phyloP scores from a whole-genome alignment of 805 yeast species.

The Metschnikowia kofuensis region DNA sequence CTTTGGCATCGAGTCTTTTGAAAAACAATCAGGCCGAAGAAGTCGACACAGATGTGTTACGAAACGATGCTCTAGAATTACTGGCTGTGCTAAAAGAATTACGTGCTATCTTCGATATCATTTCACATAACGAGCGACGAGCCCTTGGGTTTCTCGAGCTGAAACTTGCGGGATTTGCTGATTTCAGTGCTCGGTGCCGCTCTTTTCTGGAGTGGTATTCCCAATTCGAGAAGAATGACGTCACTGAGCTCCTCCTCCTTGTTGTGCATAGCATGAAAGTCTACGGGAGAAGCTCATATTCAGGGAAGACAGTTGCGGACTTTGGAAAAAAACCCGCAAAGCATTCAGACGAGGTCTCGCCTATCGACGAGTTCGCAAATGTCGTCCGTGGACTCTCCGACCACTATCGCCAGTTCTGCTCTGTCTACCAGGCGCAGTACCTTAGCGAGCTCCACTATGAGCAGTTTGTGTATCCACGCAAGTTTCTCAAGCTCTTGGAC shows the following conservation, averaged over 20 bases:
- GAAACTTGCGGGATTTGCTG: slow-evolving; percentile 16
- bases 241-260: slow-evolving; percentile 22
- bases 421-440: slow-evolving; percentile 34
- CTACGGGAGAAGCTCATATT: not conserved
- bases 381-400: slow-evolving; percentile 28
- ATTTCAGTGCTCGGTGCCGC: slow-evolving; percentile 14
- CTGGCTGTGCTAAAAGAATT: slow-evolving; percentile 47
- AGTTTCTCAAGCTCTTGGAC: slow-evolving; percentile 29
- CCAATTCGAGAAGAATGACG: slow-evolving; percentile 22
- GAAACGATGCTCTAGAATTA: slow-evolving; percentile 54
- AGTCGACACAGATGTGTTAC: slow-evolving; percentile 44
- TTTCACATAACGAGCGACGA: slow-evolving; percentile 33
- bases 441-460: slow-evolving; percentile 39
- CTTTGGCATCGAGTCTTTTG: slow-evolving; percentile 33
- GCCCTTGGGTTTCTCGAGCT: slow-evolving; percentile 22
- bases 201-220: slow-evolving; percentile 19
- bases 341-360: not conserved
- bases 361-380: slow-evolving; percentile 22
- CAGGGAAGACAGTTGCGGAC: not conserved
- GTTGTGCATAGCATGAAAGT: slow-evolving; percentile 1
- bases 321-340: not conserved
- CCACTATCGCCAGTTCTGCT: slow-evolving; percentile 36
- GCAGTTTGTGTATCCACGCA: slow-evolving; percentile 36
- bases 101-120: slow-evolving; percentile 31
- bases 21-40: not conserved